A percentile compares a stretch with the other conserved stretches of the same genome.
phyloP scores from a whole-genome alignment of 768 basidiomycete species.

The Cystoderma amianthinum region DNA sequence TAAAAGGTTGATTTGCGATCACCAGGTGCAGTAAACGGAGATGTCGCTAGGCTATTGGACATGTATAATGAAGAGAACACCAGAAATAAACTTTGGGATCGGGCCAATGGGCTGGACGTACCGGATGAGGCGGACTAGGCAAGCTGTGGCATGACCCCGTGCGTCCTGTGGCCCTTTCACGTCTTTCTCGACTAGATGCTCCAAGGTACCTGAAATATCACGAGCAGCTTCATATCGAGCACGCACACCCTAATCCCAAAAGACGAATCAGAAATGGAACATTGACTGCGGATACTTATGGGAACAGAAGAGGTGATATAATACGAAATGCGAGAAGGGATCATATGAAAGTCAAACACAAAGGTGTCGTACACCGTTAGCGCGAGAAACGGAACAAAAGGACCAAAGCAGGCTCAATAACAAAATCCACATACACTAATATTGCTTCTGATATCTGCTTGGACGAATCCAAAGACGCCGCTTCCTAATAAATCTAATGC shows the following conservation, averaged over 20 bases:
- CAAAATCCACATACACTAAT: conserved; percentile 42
- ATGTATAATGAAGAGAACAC: conserved; percentile 2
- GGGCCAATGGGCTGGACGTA: conserved; percentile 19
- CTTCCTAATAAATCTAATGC: conserved; percentile 57
- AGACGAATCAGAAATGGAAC: neutral
- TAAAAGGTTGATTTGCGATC: too few species aligned
- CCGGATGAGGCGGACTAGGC: conserved; percentile 63
- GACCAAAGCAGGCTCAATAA: too few species aligned
- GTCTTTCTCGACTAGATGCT: conserved; percentile 44
- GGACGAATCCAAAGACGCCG: conserved; percentile 68
- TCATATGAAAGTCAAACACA: too few species aligned
- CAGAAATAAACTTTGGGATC: too few species aligned
- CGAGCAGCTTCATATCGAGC: conserved; percentile 36
- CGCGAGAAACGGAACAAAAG: too few species aligned
- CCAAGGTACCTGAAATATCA: conserved; percentile 46
- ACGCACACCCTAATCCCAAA: conserved; percentile 69
- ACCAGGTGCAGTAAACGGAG: conserved; percentile 2
- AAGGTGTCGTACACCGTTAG: too few species aligned
- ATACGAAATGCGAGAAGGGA: too few species aligned
- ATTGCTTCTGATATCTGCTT: conserved; percentile 63
- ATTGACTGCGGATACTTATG: conserved; percentile 3
- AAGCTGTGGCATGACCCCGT: conserved; percentile 46
- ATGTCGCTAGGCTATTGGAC: conserved; percentile 1
- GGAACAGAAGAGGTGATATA: conserved; percentile 8
- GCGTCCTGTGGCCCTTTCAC: conserved; percentile 23